These are phyloP conservation scores for Eremochloa ophiuroides DNA, from an alignment of 176 grass and related monocot genomes.

Conservation along the genomic window DNA sequence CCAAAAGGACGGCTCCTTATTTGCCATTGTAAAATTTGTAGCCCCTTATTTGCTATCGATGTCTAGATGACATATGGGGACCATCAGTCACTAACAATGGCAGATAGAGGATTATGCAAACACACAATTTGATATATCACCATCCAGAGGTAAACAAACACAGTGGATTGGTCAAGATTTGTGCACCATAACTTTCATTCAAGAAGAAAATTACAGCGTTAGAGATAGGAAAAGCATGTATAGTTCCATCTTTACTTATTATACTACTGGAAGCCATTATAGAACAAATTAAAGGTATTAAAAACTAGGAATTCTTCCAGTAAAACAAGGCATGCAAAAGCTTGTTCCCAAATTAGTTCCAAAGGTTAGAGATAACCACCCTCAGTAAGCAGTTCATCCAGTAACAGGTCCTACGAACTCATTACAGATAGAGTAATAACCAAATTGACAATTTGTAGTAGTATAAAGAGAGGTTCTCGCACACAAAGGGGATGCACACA, in stretches of 20 bases:
- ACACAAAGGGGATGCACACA: neutral
- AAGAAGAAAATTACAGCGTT: neutral
- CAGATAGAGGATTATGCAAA: neutral
- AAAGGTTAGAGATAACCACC: neutral
- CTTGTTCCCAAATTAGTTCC: neutral
- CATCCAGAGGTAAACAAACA: neutral
- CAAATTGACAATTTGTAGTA: neutral
- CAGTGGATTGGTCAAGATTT: neutral
- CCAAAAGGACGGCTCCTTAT: too few relatives aligned
- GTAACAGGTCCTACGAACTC: neutral
- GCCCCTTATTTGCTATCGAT: neutral
- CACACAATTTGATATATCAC: neutral
- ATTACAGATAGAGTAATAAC: slow-evolving; percentile 1
- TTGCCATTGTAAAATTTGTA: neutral
- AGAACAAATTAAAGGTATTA: neutral
- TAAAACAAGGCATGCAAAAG: neutral
- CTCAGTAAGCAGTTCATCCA: neutral
- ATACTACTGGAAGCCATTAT: neutral
- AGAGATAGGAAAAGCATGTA: neutral
- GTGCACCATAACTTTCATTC: neutral
- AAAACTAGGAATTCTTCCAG: neutral
- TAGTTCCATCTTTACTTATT: neutral
- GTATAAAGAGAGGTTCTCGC: neutral
- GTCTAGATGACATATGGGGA: neutral
- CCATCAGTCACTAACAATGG: neutral